Evolutionary conservation across 805 yeast species (phyloP).

Genomic region (Candida lessepsii): DNA sequence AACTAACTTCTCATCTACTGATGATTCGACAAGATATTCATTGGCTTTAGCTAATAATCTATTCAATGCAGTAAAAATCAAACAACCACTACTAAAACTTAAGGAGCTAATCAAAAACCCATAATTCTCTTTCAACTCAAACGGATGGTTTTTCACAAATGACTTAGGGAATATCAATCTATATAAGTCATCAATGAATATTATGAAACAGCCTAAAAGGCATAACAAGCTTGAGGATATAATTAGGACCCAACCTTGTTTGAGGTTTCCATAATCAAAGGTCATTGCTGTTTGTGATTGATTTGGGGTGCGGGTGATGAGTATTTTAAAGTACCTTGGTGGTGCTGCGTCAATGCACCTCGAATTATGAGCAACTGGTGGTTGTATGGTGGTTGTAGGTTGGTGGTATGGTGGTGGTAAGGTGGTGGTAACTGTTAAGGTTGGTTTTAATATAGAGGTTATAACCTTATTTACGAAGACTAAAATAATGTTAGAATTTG

Average conservation of each 20-base stretch:
- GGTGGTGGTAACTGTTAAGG: too few species aligned
- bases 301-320: background rate
- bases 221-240: slow-evolving; percentile 68
- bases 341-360: background rate
- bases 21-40: slow-evolving; percentile 40
- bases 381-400: too few species aligned
- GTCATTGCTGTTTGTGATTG: background rate
- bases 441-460: too few species aligned
- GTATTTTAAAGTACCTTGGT: background rate
- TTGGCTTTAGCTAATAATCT: slow-evolving; percentile 71
- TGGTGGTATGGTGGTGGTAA: too few species aligned
- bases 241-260: slow-evolving; percentile 67
- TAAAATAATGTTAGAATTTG: too few species aligned
- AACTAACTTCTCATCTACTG: slow-evolving; percentile 9
- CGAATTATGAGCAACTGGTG: too few species aligned
- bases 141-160: slow-evolving; percentile 40
- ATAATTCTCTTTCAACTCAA: slow-evolving; percentile 58
- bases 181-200: slow-evolving; percentile 60
- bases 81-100: slow-evolving; percentile 78
- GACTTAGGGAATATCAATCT: slow-evolving; percentile 38
- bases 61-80: slow-evolving; percentile 74
- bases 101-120: slow-evolving; percentile 70
- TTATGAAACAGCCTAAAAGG: slow-evolving; percentile 64
- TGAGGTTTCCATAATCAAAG: slow-evolving; percentile 1
- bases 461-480: too few species aligned